These are phyloP conservation scores for Fraxinus excelsior DNA, from an alignment of 257 asterid genomes.

Conservation along the genomic window DNA sequence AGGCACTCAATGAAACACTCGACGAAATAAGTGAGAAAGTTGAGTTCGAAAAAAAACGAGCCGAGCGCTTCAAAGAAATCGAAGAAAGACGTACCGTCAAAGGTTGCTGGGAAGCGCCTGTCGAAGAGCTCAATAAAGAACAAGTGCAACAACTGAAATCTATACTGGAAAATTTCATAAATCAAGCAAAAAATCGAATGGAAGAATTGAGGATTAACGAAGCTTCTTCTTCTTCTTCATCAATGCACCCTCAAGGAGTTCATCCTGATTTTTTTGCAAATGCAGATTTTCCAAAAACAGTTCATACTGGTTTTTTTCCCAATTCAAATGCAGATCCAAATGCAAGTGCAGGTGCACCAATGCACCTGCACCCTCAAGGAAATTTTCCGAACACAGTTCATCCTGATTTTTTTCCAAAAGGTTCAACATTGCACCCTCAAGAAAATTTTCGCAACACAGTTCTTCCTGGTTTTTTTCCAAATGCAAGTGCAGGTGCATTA, in stretches of 20 bases:
- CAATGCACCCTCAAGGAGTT: not conserved
- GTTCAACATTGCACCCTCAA: not conserved
- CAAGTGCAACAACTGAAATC: not conserved
- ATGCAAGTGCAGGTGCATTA: not conserved
- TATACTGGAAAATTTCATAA: not conserved
- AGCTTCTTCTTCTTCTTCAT: not conserved
- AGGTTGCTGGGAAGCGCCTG: constrained; percentile 11
- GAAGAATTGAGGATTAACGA: not conserved
- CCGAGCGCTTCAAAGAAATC: not conserved
- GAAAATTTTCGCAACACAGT: no score
- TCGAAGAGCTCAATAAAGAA: constrained; percentile 1
- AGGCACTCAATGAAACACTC: constrained; percentile 20
- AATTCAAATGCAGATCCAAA: no score
- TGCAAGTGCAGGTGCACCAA: not conserved
- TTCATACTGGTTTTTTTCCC: no score
- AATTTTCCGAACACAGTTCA: not conserved
- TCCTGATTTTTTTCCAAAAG: not conserved
- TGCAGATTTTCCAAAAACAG: no score
- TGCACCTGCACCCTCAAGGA: not conserved
- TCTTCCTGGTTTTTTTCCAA: no score
- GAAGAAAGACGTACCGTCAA: not conserved
- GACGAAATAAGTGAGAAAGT: constrained; percentile 10
- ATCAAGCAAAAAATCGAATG: not conserved
- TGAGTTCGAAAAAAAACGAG: constrained; percentile 25
- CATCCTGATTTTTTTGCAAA: no score